Base-by-base conservation (phyloP, 2,329 filamentous ascomycete species). In the Eutypella sp. region DNA sequence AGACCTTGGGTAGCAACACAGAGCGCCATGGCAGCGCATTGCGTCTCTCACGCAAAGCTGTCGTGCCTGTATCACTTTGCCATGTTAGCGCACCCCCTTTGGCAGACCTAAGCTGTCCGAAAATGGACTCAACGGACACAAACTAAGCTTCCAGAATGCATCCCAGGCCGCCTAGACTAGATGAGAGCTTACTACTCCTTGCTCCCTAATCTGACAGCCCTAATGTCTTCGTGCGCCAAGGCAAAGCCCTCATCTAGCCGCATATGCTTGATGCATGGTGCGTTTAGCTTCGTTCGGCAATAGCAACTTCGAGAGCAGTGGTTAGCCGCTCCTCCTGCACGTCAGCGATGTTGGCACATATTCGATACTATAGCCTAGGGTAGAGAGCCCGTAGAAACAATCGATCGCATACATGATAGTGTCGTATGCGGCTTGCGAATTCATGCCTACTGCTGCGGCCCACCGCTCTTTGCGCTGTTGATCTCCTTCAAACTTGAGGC, bases 1-100 rank as follows among this genome's bases (percentile, higher is more conserved):
- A 45, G 46, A 63, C 60, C 48, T 63, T 64, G 50, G 59, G 61
- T 61, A 60, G 51, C 57, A 54, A 59, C 42, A 54, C 48, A 45
- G 50, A 48, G 46, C 22, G 46, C 49, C 47, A 40, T 45, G 44
- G 50, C 48, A 37, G 41, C 42, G 47, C 46, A 41, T 46, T 40
- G 42, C 40, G 24, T 49, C 41, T 52, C 42, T 47, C 38, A 47
- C 48, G 48, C 42, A 31, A 43, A 49, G 25, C 37, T 3, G 57
- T 53, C 34, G 41, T 45, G 55, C 56, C 38, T 36, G 46, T 56
- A 41, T 42, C 27, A 56, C 50, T 25, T 42, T 47, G 47, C 47
- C 36, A 39, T 50, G 49, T 46, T 49, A 51, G 47, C 48, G 45
- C 24, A 43, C 52, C 47, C 51, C 47, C 33, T 27, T 45, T 43